Evolutionary conservation across 495 filamentous ascomycete species (phyloP).

Genomic region (Pyronema omphalodes): DNA sequence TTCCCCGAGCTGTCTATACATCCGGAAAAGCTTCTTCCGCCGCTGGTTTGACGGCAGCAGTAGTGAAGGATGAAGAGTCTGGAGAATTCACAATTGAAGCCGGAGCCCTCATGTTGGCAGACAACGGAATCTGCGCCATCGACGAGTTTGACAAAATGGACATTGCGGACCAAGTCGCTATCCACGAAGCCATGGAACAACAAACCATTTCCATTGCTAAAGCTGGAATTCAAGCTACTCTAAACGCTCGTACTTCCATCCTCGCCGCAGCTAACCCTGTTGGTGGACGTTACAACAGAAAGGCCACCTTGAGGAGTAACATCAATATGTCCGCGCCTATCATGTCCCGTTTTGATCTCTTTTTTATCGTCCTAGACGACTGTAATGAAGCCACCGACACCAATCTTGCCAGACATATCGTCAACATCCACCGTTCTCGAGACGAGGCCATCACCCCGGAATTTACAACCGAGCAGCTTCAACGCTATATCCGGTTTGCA

Average conservation of each 20-base stretch:
- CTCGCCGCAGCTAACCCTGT: conserved; percentile 94
- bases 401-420: conserved; percentile 82
- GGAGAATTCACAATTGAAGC: conserved; percentile 98
- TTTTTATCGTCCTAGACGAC: conserved; percentile 96
- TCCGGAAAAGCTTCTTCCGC: conserved; percentile 96
- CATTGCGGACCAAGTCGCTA: conserved; percentile 89
- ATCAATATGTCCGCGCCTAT: conserved; percentile 98
- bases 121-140: conserved; percentile 93
- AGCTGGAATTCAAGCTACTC: conserved; percentile 92
- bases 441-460: conserved; percentile 82
- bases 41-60: conserved; percentile 90
- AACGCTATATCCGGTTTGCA: conserved; percentile 94
- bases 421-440: conserved; percentile 77
- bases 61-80: conserved; percentile 95
- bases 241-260: conserved; percentile 88
- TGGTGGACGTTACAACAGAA: conserved; percentile 89
- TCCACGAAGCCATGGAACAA: conserved; percentile 99
- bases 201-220: conserved; percentile 99
- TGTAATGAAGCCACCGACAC: conserved; percentile 84
- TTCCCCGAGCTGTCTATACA: conserved; percentile 92
- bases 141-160: conserved; percentile 99
- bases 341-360: conserved; percentile 97
- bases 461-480: conserved; percentile 88
- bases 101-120: conserved; percentile 92
- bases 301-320: conserved; percentile 78